These are phyloP conservation scores for Candida pseudoglaebosa DNA, from an alignment of 805 yeast species.

Conservation along the genomic window DNA sequence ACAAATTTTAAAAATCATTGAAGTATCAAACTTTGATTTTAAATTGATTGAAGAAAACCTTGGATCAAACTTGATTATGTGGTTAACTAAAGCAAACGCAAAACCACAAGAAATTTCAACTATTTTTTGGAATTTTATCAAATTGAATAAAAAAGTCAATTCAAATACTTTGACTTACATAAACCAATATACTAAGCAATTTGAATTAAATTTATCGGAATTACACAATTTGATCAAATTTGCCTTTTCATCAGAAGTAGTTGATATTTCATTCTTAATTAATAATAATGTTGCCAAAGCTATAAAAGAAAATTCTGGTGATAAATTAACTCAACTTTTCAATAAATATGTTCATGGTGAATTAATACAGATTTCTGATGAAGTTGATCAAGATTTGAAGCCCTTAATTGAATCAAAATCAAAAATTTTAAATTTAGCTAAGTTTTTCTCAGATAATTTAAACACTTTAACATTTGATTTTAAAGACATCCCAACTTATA, in stretches of 20 bases:
- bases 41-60: slow-evolving; percentile 30
- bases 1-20: slow-evolving; percentile 29
- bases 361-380: slow-evolving; percentile 16
- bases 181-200: slow-evolving; percentile 29
- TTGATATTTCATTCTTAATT: slow-evolving; percentile 40
- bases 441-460: slow-evolving; percentile 26
- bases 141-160: slow-evolving; percentile 30
- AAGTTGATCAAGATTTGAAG: slow-evolving; percentile 16
- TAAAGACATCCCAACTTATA: slow-evolving; percentile 34
- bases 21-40: slow-evolving; percentile 27
- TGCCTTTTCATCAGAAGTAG: slow-evolving; percentile 32
- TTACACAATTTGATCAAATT: slow-evolving; percentile 30
- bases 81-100: slow-evolving; percentile 32
- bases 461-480: slow-evolving; percentile 17
- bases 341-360: slow-evolving; percentile 34
- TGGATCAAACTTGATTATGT: slow-evolving; percentile 32
- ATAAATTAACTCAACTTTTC: slow-evolving; percentile 27
- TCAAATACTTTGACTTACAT: slow-evolving; percentile 30
- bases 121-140: slow-evolving; percentile 36
- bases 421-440: slow-evolving; percentile 37
- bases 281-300: slow-evolving; percentile 38
- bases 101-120: slow-evolving; percentile 24
- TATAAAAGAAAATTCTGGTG: slow-evolving; percentile 21
- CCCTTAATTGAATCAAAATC: slow-evolving; percentile 30
- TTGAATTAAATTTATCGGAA: slow-evolving; percentile 20